Evolutionary conservation across 208 protist species (phyloP).

Genomic region (Trypanosoma avium): DNA sequence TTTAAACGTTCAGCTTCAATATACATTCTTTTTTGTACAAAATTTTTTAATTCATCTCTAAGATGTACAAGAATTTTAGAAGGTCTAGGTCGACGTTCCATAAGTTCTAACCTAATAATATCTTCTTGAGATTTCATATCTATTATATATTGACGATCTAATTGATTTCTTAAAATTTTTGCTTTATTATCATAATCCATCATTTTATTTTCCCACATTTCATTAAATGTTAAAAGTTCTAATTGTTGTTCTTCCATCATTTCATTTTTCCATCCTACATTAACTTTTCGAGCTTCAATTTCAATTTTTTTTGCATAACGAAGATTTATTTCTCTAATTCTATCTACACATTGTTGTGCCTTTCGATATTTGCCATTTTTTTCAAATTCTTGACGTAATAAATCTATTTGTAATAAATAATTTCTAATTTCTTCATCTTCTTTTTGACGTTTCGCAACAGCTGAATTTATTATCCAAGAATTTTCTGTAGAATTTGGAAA

Average conservation of each 20-base stretch:
- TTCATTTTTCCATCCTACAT: slow-evolving; percentile 25
- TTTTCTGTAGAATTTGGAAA: background rate
- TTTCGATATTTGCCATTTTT: slow-evolving; percentile 29
- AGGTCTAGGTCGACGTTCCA: slow-evolving; percentile 9
- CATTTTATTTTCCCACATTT: slow-evolving; percentile 39
- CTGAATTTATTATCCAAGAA: slow-evolving; percentile 1
- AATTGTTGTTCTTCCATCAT: slow-evolving; percentile 35
- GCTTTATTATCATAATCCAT: slow-evolving; percentile 39
- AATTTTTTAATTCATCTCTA: slow-evolving; percentile 29
- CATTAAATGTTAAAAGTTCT: slow-evolving; percentile 38
- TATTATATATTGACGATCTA: slow-evolving; percentile 33
- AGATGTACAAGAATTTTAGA: slow-evolving; percentile 26
- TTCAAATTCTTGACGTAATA: slow-evolving; percentile 45
- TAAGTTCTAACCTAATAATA: slow-evolving; percentile 13
- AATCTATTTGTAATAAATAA: slow-evolving; percentile 47
- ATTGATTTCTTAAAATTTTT: slow-evolving; percentile 19
- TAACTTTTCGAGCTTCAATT: slow-evolving; percentile 24
- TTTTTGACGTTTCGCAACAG: slow-evolving; percentile 15
- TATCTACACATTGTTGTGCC: slow-evolving; percentile 47
- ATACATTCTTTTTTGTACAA: slow-evolving; percentile 42
- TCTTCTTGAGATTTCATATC: slow-evolving; percentile 34
- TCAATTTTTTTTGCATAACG: slow-evolving; percentile 41
- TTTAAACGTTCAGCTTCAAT: slow-evolving; percentile 36
- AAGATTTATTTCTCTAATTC: slow-evolving; percentile 46
- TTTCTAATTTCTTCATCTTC: slow-evolving; percentile 35